Percentiles rank a stretch among this genome's conserved stretches.
These are phyloP conservation scores for Cocos nucifera DNA, from an alignment of 176 grass and related monocot species.

Conservation along the genomic window DNA sequence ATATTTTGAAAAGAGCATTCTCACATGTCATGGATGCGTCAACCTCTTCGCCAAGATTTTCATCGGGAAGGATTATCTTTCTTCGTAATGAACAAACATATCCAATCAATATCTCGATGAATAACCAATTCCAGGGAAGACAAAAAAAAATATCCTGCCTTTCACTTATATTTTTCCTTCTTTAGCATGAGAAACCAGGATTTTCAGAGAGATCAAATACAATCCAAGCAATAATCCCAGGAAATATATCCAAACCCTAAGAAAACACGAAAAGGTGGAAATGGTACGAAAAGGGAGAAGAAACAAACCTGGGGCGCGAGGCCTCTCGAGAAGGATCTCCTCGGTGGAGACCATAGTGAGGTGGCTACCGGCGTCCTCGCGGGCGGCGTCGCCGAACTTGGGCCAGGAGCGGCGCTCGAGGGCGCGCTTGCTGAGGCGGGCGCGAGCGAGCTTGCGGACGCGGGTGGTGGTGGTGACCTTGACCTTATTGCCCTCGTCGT, in stretches of 20 bases:
- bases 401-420: conserved; percentile 63
- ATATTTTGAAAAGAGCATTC: too few species aligned
- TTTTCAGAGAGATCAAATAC: too few species aligned
- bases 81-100: too few species aligned
- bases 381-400: conserved; percentile 69
- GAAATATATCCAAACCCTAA: not conserved
- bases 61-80: too few species aligned
- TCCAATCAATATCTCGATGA: too few species aligned
- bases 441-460: conserved; percentile 53
- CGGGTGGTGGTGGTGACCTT: conserved; percentile 67
- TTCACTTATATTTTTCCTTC: too few species aligned
- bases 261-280: not conserved
- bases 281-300: not conserved
- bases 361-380: conserved; percentile 43
- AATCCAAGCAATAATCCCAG: too few species aligned
- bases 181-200: too few species aligned
- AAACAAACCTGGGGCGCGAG: conserved; percentile 52
- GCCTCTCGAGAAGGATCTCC: conserved; percentile 79
- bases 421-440: conserved; percentile 60
- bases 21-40: too few species aligned
- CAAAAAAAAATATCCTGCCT: too few species aligned
- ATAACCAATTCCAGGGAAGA: too few species aligned
- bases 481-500: conserved; percentile 73
- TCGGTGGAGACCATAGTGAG: conserved; percentile 81
- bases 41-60: too few species aligned